Evolutionary conservation across 2,329 filamentous ascomycete species (phyloP), one percentile per base, ranked within the genome.

Genomic region (Lecanicillium sp.): DNA sequence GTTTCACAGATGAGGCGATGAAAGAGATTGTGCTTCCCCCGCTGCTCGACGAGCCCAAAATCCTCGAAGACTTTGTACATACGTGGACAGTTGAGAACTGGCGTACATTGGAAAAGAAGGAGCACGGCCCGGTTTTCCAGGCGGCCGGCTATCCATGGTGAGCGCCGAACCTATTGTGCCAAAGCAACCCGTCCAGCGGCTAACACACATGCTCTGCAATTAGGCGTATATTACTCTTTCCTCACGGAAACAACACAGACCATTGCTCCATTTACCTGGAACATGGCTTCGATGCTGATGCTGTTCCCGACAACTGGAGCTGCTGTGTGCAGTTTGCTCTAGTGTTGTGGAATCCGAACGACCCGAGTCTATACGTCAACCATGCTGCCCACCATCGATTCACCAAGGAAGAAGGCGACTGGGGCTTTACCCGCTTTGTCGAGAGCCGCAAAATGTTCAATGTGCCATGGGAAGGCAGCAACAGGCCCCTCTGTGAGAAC

Each of bases 371-470:
- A 51, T 87, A 84, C 59, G 72, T 73, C 36, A 84, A 95, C 52
- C 81, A 87, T 67, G 75, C 70, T 31, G 92, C 92, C n/a, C 87
- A 89, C 51, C 92, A 98, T 58, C 84, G 92, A 43, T 98, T 97
- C 61, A 97, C 88, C 4, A 86, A 85, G 46, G 92, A 97, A 31
- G 92, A 98, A 61, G 88, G 87, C 17, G 92, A 98, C 54, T 98
- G 92, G 92, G 92, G 92, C 2, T 98, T 98, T 60, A 98, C 92
- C n/a, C 73, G 90, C 40, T 98, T 97, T 56, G 80, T 88, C 11
- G 92, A 97, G 59, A 74, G 94, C 36, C 76, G 87, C 39, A 83
- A 80, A 53, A 82, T 97, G 59, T 94, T 96, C 56, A 82, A 81
- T 44, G 69, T 80, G 25, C 73, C 78, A 2, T 94, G 84, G 76